Evolutionary conservation across 83 land plant genomes (phyloP), one percentile per base, ranked within the genome.

Genomic region (Larix sibirica): DNA sequence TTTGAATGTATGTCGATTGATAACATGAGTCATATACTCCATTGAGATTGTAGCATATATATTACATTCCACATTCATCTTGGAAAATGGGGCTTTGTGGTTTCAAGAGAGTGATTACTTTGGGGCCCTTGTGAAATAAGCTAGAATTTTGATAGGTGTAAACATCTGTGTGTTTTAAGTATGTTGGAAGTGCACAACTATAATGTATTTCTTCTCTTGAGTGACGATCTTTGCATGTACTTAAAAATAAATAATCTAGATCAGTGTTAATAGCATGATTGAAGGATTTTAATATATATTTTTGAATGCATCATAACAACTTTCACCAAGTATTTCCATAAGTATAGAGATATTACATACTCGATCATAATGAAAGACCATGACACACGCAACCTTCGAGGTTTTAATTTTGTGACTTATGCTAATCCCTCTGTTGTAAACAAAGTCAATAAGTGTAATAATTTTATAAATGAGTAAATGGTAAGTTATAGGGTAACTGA

Each of bases 381-480:
- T 23, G 62, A 42, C 70, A 91, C 87, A 18, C 85, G 93, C 9
- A 85, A 83, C 44, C 87, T 85, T 12, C 81, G 89, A 17, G 91
- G 93, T 18, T 91, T 91, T 64, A 91, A 91, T 14, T 91, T 91
- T 67, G 89, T 91, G 20, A 86, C 87, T 18, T 91, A 82, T 68
- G 83, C 86, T 7, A 89, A 89, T 79, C 83, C 93, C 42, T 79
- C 77, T 74, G 95, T 95, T 9, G 94, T 94, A 68, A 97, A 97
- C 61, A 87, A 81, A 71, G 96, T 97, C 56, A 89, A 94, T 59
- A 86, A 90, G 80, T 96, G 95, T 33, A 89, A 84, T 58, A 97
- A 97, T 84, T 88, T 95, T 83, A 79, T 97, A 33, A 92, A 94
- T 81, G 99, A 98, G 42, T 94, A 97, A 82, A 94, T 89, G 76